phyloP scores from a whole-genome alignment of 129 eudicot species.

The Apium graveolens region DNA sequence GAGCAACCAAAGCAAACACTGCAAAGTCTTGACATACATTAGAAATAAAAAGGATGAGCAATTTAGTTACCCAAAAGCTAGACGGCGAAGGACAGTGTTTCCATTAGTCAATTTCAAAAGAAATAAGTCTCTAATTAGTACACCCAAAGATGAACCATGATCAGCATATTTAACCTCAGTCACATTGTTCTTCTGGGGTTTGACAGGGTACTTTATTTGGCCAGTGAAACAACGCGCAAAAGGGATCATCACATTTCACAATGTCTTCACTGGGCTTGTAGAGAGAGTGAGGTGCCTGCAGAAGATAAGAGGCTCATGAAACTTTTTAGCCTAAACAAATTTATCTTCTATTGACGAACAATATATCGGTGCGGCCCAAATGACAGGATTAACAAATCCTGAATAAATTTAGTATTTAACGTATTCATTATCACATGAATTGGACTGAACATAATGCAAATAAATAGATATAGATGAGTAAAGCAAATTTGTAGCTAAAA shows the following conservation, averaged over 20 bases:
- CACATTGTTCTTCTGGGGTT: conserved; percentile 69
- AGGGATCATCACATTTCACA: conserved; percentile 54
- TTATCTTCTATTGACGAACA: too few species aligned
- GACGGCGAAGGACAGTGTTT: conserved; percentile 33
- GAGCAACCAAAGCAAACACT: neutral
- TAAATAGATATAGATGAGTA: too few species aligned
- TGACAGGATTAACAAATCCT: too few species aligned
- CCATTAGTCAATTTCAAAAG: conserved; percentile 54
- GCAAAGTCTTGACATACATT: neutral
- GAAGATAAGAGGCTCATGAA: neutral
- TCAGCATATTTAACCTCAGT: conserved; percentile 82
- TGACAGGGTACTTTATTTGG: conserved; percentile 39
- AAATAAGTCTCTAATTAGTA: too few species aligned
- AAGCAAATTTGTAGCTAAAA: too few species aligned
- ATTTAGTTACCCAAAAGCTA: conserved; percentile 68
- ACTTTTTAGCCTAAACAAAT: too few species aligned
- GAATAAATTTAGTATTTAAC: too few species aligned
- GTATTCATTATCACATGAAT: too few species aligned
- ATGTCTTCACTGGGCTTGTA: conserved; percentile 68
- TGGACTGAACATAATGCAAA: too few species aligned
- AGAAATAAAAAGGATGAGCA: neutral
- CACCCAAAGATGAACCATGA: conserved; percentile 80
- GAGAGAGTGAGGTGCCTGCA: conserved; percentile 80
- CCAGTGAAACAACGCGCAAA: conserved; percentile 56
- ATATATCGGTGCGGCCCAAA: too few species aligned